Evolutionary conservation across 148 eudicot genomes (phyloP), one percentile per base, ranked within the genome.

Genomic region (Fagopyrum homotropicum): DNA sequence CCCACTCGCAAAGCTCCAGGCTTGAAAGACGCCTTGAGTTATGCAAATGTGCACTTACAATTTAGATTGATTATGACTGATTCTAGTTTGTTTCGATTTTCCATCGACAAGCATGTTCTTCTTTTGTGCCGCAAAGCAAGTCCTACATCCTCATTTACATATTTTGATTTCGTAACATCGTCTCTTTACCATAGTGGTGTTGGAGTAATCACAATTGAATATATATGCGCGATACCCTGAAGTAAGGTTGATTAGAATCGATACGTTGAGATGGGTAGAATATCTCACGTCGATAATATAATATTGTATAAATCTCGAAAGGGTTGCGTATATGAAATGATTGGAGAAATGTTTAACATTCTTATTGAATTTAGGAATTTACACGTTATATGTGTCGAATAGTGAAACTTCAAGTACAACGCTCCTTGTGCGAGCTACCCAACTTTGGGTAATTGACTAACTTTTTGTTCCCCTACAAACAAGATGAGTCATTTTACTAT

Each of bases 21-120:
- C 71, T 66, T 66, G 71, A 66, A 66, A 66, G 71, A 35, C 71
- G 71, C 71, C 71, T 66, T 66, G 46, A 66, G 71, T 66, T 66
- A 66, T 66, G 71, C 71, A 35, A 40, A 66, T 35, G 17, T 43
- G 19, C 71, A 66, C 71, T 66, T 35, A 15, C 4, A 5, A 43
- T 1, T 5, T 15, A 66, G 9, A 40, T 66, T 66, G 19, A 43
- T 61, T 61, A 22, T 26, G 35, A 66, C 43, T 66, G 71, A 66
- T 66, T 35, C 46, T 4, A 14, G 43, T 46, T 63, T 63, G 45
- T 63, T 63, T 63, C 4, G 10, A 4, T 66, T 66, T 15, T 8
- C 46, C 43, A 66, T 11, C 35, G 46, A 64, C 70, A 11, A 61
- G 68, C 66, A 60, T 60, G 40, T 40, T 60, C 68, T 61, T 61